phyloP scores from a whole-genome alignment of 129 eudicot species.

The Mikania micrantha region DNA sequence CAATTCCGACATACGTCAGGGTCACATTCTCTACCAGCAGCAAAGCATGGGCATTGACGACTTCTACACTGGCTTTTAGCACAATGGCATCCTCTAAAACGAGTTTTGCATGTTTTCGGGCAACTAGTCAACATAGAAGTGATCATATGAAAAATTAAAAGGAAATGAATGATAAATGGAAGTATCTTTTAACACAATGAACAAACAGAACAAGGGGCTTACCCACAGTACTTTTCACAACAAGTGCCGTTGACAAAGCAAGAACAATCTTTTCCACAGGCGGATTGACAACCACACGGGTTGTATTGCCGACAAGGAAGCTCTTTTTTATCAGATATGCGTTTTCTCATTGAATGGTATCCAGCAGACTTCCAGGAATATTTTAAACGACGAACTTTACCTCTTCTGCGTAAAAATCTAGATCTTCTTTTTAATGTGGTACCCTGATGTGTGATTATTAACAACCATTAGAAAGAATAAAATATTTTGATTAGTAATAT shows the following conservation, averaged over 20 bases:
- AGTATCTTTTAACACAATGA: no score
- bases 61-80: constrained; percentile 94
- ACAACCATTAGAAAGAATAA: constrained; percentile 12
- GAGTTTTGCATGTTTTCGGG: constrained; percentile 88
- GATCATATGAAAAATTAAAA: neutral
- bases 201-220: constrained; percentile 3
- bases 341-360: constrained; percentile 63
- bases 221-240: constrained; percentile 99
- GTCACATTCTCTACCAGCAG: constrained; percentile 93
- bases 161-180: neutral
- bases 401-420: constrained; percentile 72
- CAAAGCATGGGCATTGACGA: constrained; percentile 97
- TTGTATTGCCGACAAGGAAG: constrained; percentile 81
- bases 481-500: neutral
- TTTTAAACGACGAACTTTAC: constrained; percentile 86
- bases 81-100: constrained; percentile 94
- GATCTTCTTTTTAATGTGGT: constrained; percentile 65
- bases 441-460: constrained; percentile 39
- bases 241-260: constrained; percentile 81
- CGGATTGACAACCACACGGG: constrained; percentile 87
- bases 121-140: constrained; percentile 40
- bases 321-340: constrained; percentile 79
- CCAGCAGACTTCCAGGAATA: constrained; percentile 90
- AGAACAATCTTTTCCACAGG: constrained; percentile 91
- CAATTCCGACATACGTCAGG: constrained; percentile 98